These are phyloP conservation scores for Microsporum canis DNA, from an alignment of 2,329 filamentous ascomycete species.

Conservation along the genomic window DNA sequence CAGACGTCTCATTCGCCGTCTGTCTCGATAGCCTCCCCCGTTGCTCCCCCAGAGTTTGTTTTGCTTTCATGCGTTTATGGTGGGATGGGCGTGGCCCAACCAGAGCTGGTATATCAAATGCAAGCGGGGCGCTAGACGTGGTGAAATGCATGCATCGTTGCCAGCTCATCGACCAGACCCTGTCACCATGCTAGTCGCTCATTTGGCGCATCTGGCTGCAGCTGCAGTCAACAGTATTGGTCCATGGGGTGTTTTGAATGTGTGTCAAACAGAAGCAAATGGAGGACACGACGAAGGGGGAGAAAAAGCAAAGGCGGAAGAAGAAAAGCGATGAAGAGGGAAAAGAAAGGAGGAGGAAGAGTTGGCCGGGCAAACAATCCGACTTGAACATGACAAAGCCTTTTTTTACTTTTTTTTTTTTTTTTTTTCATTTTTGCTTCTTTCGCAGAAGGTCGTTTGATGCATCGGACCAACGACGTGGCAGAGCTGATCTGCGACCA, in stretches of 20 bases:
- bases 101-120: not conserved
- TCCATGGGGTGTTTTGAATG: not conserved
- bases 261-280: not conserved
- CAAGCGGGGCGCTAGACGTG: constrained; percentile 4
- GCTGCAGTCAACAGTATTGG: not conserved
- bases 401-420: not conserved
- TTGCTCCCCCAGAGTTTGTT: constrained; percentile 1
- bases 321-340: not conserved
- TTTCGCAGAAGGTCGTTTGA: not conserved
- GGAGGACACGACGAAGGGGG: not conserved
- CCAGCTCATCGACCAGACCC: constrained; percentile 17
- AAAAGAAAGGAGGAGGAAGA: not conserved
- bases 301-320: not conserved
- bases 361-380: not conserved
- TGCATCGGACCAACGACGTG: constrained; percentile 16
- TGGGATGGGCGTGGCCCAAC: constrained; percentile 3
- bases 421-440: not conserved
- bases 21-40: not conserved
- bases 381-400: constrained; percentile 1
- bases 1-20: not conserved
- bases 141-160: constrained; percentile 16
- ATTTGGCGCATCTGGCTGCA: constrained; percentile 10
- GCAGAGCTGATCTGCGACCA: constrained; percentile 15
- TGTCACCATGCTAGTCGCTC: constrained; percentile 11
- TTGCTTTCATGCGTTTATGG: constrained; percentile 4